These are phyloP conservation scores for Gautieria morchelliformis DNA, from an alignment of 768 basidiomycete species.

Conservation along the genomic window DNA sequence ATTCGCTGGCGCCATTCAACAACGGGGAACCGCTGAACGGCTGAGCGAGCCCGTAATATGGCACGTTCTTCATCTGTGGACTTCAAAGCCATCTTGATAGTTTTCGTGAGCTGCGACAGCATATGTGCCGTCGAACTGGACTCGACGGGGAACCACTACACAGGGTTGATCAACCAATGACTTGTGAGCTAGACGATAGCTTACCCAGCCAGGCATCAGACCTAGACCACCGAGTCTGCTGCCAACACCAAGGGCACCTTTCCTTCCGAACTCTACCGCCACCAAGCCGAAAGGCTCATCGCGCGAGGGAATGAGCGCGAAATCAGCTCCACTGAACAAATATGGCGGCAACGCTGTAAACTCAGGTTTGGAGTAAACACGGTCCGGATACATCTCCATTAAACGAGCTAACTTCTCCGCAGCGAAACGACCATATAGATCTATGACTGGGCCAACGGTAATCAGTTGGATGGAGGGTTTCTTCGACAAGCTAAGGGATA, in stretches of 20 bases:
- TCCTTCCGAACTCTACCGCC: conserved; percentile 92
- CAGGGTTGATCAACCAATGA: background rate
- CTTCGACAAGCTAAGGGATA: conserved; percentile 60
- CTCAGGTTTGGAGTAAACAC: conserved; percentile 93
- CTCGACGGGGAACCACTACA: conserved; percentile 94
- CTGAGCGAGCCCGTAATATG: conserved; percentile 85
- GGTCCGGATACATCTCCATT: conserved; percentile 92
- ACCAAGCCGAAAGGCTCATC: conserved; percentile 96
- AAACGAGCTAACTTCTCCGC: conserved; percentile 88
- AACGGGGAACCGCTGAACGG: conserved; percentile 93
- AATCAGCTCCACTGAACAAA: conserved; percentile 90
- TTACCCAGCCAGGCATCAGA: conserved; percentile 95
- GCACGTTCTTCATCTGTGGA: conserved; percentile 87
- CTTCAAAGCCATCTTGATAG: conserved; percentile 88
- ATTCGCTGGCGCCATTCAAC: conserved; percentile 95
- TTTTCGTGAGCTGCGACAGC: conserved; percentile 90
- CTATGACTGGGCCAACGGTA: conserved; percentile 89
- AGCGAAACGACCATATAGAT: conserved; percentile 90
- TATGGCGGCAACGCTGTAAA: conserved; percentile 91
- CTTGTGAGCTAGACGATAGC: conserved; percentile 19
- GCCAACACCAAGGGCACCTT: conserved; percentile 93
- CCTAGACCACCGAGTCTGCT: conserved; percentile 90
- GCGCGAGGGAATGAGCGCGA: conserved; percentile 90
- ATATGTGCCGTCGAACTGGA: conserved; percentile 88
- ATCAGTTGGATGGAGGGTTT: conserved; percentile 79